Conservation (phyloP, 2,329 filamentous ascomycete species). For the Fusarium pseudocircinatum region DNA sequence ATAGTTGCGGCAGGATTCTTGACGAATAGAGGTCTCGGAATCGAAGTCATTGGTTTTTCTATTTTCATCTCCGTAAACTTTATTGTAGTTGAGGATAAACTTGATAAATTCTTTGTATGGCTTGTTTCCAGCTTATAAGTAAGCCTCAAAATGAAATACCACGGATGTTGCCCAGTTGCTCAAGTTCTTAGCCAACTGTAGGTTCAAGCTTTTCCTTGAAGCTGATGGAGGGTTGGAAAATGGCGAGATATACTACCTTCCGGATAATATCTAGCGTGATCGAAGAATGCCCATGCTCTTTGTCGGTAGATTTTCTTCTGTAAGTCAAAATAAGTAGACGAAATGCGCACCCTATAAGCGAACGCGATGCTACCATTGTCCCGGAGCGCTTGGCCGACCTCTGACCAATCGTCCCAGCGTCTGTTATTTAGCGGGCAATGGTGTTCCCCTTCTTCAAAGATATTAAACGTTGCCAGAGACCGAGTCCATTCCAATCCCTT, state of each 20-base stretch:
- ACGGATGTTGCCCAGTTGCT: background rate
- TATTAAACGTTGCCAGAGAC: fast-evolving
- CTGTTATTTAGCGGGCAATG: fast-evolving
- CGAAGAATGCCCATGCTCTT: background rate
- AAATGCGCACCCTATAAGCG: background rate
- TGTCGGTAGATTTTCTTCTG: background rate
- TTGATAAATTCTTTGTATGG: background rate
- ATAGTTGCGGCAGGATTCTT: background rate
- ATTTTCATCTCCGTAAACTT: background rate
- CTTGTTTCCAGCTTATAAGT: background rate
- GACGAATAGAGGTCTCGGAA: background rate
- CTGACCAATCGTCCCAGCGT: background rate
- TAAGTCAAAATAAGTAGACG: background rate
- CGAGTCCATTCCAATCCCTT: background rate
- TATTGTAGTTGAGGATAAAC: background rate
- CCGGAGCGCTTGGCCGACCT: fast-evolving
- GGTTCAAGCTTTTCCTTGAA: background rate
- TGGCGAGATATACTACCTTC: background rate
- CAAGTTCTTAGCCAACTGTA: background rate
- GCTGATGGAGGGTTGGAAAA: background rate
- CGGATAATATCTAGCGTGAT: background rate
- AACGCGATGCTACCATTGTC: background rate
- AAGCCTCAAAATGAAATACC: background rate
- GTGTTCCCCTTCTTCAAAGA: background rate
- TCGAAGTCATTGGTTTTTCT: background rate